Conservation (phyloP, 164 flowering plant species). For the Magnolia changhungtana region DNA sequence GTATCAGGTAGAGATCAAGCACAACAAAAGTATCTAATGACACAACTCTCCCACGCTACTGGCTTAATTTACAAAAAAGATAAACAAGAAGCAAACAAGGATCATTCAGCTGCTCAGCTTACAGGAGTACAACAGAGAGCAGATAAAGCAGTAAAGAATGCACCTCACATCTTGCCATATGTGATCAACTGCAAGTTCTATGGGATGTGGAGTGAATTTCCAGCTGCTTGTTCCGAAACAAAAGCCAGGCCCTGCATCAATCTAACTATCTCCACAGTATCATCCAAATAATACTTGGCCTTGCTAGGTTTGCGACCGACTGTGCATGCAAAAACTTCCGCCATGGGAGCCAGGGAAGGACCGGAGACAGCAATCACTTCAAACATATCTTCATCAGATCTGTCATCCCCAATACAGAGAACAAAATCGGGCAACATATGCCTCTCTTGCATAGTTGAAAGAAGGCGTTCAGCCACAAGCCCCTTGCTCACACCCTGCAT, state of each 20-base stretch:
- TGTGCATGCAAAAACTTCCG: constrained; percentile 72
- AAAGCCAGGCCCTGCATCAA: constrained; percentile 64
- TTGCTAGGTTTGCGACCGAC: constrained; percentile 69
- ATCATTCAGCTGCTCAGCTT: neutral
- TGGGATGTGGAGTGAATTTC: neutral
- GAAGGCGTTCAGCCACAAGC: constrained; percentile 52
- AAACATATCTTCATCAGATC: constrained; percentile 83
- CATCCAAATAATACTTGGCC: constrained; percentile 75
- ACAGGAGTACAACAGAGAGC: neutral
- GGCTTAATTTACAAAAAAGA: constrained; percentile 4
- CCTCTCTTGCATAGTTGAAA: constrained; percentile 46
- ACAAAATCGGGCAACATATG: constrained; percentile 59
- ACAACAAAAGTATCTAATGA: neutral
- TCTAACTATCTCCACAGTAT: constrained; percentile 52
- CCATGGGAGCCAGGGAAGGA: constrained; percentile 38
- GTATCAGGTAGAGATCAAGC: constrained; percentile 3
- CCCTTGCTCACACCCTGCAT: constrained; percentile 85
- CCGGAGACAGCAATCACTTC: constrained; percentile 58
- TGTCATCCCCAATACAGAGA: constrained; percentile 77
- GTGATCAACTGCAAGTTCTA: neutral
- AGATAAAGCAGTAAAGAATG: neutral
- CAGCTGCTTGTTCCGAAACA: constrained; percentile 42
- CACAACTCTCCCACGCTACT: neutral
- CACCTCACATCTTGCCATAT: neutral
- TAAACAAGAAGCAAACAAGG: neutral